Conservation (phyloP, 306 rosid genomes). For the Cucumis sativus region Cucumber_9930_V3 NC_026659.2:26272001-26272500, state of each 20-base stretch:
- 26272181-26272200: not conserved
- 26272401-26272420: conserved; percentile 8
- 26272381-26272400: conserved; percentile 17
- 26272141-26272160: not conserved
- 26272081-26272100: conserved; percentile 6
- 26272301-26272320: conserved; percentile 94
- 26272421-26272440: conserved; percentile 1
- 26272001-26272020: conserved; percentile 15
- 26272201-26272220: not conserved
- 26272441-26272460: conserved; percentile 13
- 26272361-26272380: conserved; percentile 61
- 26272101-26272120: not conserved
- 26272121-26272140: not conserved
- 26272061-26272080: conserved; percentile 7
- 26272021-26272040: conserved; percentile 7
- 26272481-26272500: conserved; percentile 99
- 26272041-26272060: not conserved
- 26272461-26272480: conserved; percentile 24
- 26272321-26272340: conserved; percentile 99
- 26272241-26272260: not conserved
- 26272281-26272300: conserved; percentile 69
- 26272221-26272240: not conserved
- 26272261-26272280: not conserved
- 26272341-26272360: conserved; percentile 95
- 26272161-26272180: not conserved